Evolutionary conservation across 305 asterid genomes (phyloP).

Genomic region (Andrographis paniculata): DNA sequence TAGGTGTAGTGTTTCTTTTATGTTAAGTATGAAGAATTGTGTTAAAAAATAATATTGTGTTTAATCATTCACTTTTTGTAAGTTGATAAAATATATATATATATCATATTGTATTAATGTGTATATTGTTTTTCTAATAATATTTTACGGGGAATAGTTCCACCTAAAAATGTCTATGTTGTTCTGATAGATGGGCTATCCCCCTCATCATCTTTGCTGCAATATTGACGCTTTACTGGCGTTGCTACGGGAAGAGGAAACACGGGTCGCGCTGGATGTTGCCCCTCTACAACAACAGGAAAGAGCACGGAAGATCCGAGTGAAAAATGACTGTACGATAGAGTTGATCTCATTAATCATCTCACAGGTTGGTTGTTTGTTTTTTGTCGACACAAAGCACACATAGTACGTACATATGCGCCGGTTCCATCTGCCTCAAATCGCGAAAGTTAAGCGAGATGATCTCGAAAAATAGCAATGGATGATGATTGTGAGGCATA

Average conservation of each 20-base stretch:
- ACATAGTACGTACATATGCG: constrained; percentile 2
- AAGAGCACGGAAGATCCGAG: constrained; percentile 78
- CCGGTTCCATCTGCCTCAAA: constrained; percentile 10
- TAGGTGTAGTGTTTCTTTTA: too few relatives aligned
- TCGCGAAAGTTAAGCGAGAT: not conserved
- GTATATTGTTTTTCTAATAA: too few relatives aligned
- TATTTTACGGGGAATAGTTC: too few relatives aligned
- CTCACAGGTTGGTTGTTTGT: not conserved
- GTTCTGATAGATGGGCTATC: constrained; percentile 98
- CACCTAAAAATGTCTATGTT: too few relatives aligned
- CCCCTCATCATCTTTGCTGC: constrained; percentile 49
- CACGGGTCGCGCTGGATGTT: constrained; percentile 52
- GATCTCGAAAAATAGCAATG: too few relatives aligned
- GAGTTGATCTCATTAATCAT: too few relatives aligned
- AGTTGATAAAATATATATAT: too few relatives aligned
- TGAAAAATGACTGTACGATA: constrained; percentile 23
- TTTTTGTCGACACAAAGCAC: not conserved
- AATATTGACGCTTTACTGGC: constrained; percentile 60
- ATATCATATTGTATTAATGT: too few relatives aligned
- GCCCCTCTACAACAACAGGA: constrained; percentile 61
- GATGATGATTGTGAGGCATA: too few relatives aligned
- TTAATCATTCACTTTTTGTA: too few relatives aligned
- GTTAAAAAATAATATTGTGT: too few relatives aligned
- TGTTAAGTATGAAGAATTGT: too few relatives aligned
- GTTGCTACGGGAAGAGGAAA: constrained; percentile 81